phyloP scores from a whole-genome alignment of 805 yeast species.

The Kregervanrija delftensis region DNA sequence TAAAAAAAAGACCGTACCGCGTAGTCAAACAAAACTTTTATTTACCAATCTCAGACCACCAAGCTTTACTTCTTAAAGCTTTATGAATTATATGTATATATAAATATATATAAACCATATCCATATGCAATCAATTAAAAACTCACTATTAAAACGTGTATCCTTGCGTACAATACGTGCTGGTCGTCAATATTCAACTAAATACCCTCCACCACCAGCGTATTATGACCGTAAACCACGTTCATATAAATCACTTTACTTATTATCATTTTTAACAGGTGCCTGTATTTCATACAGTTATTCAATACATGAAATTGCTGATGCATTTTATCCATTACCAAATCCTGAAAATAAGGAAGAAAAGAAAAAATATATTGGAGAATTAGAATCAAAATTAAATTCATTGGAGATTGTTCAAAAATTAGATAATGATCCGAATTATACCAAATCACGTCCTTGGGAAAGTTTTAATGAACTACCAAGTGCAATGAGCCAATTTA shows the following conservation, averaged over 20 bases:
- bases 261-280: constrained; percentile 20
- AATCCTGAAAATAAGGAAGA: constrained; percentile 16
- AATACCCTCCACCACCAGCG: constrained; percentile 15
- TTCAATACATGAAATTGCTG: constrained; percentile 24
- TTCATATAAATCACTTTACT: constrained; percentile 7
- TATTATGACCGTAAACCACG: constrained; percentile 6
- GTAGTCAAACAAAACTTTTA: no score
- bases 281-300: constrained; percentile 19
- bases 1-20: no score
- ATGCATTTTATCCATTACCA: constrained; percentile 16
- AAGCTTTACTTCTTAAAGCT: no score
- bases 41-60: no score
- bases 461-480: constrained; percentile 33
- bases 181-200: constrained; percentile 5
- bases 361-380: constrained; percentile 15
- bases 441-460: constrained; percentile 34
- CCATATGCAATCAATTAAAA: no score
- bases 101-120: no score
- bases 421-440: constrained; percentile 33
- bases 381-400: constrained; percentile 42
- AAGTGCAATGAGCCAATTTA: constrained; percentile 12
- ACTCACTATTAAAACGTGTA: no score
- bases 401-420: constrained; percentile 45
- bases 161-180: no score
- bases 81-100: no score